Evolutionary conservation across 1,284 basidiomycete species (phyloP).

Genomic region (Cutaneotrichosporon sp.): DNA sequence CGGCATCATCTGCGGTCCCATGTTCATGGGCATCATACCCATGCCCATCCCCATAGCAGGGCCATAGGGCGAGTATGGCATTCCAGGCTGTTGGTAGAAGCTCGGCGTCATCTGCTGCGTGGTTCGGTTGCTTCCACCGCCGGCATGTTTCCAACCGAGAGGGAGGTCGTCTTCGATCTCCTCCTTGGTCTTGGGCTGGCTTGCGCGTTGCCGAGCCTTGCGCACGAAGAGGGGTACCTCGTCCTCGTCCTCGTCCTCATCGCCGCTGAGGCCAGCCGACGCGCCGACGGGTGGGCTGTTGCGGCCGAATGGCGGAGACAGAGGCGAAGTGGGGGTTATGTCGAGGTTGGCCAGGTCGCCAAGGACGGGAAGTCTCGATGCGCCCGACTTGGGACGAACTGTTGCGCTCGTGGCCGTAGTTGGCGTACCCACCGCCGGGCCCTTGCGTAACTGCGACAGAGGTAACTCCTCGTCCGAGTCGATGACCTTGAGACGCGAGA

Average conservation of each 20-base stretch:
- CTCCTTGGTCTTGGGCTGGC: slow-evolving; percentile 16
- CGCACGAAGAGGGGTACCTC: slow-evolving; percentile 34
- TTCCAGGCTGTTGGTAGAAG: slow-evolving; percentile 11
- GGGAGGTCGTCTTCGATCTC: slow-evolving; percentile 47
- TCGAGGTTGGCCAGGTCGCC: neutral
- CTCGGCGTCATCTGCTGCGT: slow-evolving; percentile 1
- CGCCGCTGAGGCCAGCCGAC: slow-evolving; percentile 1
- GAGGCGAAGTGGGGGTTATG: slow-evolving; percentile 6
- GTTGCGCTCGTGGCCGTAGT: slow-evolving; percentile 34
- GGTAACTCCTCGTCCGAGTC: slow-evolving; percentile 49
- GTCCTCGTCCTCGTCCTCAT: slow-evolving; percentile 34
- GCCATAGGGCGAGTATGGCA: slow-evolving; percentile 13
- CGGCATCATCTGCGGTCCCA: too few species aligned
- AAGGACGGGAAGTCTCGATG: neutral
- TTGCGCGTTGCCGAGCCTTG: slow-evolving; percentile 9
- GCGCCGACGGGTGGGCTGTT: neutral
- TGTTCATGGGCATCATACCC: too few species aligned
- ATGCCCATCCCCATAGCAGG: neutral
- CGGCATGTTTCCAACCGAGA: slow-evolving; percentile 42
- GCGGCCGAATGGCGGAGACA: neutral
- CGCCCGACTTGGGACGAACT: neutral
- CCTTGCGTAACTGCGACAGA: slow-evolving; percentile 31
- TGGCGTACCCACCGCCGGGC: slow-evolving; percentile 16
- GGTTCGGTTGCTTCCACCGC: slow-evolving; percentile 6
- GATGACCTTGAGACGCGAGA: slow-evolving; percentile 26